Percentiles rank a stretch among this genome's conserved stretches.
phyloP scores from a whole-genome alignment of 2,329 filamentous ascomycete species.

The Colletotrichum falcatum region DNA sequence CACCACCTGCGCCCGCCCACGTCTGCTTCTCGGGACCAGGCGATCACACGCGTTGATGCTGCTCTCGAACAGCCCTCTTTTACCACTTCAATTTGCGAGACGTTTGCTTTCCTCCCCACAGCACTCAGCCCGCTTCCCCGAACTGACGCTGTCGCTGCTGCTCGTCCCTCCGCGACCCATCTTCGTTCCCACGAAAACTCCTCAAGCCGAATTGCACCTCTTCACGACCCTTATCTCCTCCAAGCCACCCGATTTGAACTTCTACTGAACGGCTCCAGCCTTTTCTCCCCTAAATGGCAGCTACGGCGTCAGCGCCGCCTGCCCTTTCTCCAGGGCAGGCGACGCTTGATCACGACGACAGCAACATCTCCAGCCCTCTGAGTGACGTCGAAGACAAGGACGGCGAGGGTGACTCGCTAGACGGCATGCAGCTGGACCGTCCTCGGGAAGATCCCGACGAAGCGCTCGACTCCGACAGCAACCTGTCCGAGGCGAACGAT shows the following conservation, averaged over 20 bases:
- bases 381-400: constrained; percentile 91
- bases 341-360: constrained; percentile 68
- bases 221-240: constrained; percentile 21
- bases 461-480: constrained; percentile 62
- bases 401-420: constrained; percentile 75
- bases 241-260: constrained; percentile 24
- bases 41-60: constrained; percentile 36
- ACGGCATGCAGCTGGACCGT: constrained; percentile 63
- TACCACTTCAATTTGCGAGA: constrained; percentile 16
- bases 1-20: constrained; percentile 34
- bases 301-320: constrained; percentile 62
- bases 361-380: constrained; percentile 87
- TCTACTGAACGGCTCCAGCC: constrained; percentile 14
- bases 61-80: constrained; percentile 26
- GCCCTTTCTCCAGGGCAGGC: constrained; percentile 61
- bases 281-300: constrained; percentile 58
- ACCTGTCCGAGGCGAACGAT: constrained; percentile 71
- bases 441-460: constrained; percentile 41
- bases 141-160: constrained; percentile 35
- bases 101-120: constrained; percentile 25
- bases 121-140: constrained; percentile 35
- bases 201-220: constrained; percentile 33
- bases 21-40: constrained; percentile 21
- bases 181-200: constrained; percentile 38
- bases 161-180: constrained; percentile 37